Evolutionary conservation across 2,329 filamentous ascomycete genomes (phyloP), one percentile per base, ranked within the genome.

Genomic region (Pseudogymnoascus pannorum): DNA sequence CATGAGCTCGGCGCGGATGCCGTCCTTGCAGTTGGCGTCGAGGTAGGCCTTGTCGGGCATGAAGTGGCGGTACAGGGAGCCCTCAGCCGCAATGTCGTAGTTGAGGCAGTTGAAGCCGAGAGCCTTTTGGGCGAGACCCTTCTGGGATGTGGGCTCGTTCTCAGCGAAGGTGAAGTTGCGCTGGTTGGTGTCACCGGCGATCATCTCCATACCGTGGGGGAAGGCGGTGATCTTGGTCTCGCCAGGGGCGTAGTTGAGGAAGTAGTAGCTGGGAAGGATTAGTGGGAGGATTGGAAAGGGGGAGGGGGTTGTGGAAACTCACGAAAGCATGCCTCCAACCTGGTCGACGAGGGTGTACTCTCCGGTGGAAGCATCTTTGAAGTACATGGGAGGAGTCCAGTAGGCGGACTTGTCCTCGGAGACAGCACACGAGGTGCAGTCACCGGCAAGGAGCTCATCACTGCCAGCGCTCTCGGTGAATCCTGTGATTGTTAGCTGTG

Each of bases 51-150:
- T 95, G 68, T 87, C 82, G 0, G 93, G 92, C 68, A 97, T 70
- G 72, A 84, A 86, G 74, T 96, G 92, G 66, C 92, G 91, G 74
- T 85, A 88, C 35, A 96, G 81, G 12, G 92, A 88, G 1, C 82
- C 81, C 73, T 96, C 92, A 2, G 88, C 78, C 0, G 74, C 68
- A 22, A 75, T 78, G 31, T 68, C 69, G 72, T 97, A 97, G 82
- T 97, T 87, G 64, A 99, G 77, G 75, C 94, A 97, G 80, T 97
- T 97, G 83, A 96, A 96, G 3, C 94, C 93, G 26, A 97, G 69
- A 8, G 92, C 91, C 64, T 92, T 91, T 78, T 96, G 88, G 58
- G 77, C 77, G 36, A 97, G 82, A 59, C 86, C 83, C 14, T 75
- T 73, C 77, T 96, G 92, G 54, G 71, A 75, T 9, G 87, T 88